Evolutionary conservation across 495 filamentous ascomycete genomes (phyloP), one percentile per base, ranked within the genome.

Genomic region (Lindgomyces ingoldianus): DNA sequence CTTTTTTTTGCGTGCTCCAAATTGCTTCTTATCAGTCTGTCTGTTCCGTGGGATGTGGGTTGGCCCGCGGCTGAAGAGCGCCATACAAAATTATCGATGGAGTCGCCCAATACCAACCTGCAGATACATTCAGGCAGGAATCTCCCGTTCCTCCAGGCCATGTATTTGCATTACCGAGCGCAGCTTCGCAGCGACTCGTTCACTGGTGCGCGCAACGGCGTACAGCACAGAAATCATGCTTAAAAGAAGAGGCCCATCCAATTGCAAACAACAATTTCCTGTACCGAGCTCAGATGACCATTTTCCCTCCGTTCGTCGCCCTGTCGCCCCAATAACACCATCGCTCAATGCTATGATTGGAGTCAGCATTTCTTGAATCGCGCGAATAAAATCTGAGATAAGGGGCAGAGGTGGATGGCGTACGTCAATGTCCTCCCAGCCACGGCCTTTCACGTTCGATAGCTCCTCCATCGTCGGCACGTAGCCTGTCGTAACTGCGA

Each of bases 401-500:
- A 26, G 52, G 14, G 33, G 24, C 44, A 41, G n/a, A 11, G 36
- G 27, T 54, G 21, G 27, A 14, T 12, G 6, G 75, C 80, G 60
- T 74, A 82, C 81, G 62, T 84, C 83, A 50, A 89, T 76, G 73
- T 94, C 91, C 76, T 96, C 91, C 94, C 94, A 98, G 62, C 90
- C 89, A 64, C 94, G 86, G 62, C 94, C 94, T 68, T 90, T 86
- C 36, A 98, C 93, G 25, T 89, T 83, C 30, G 84, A 79, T 51
- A 98, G 81, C 71, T 97, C 94, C 53, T 92, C 88, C 78, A 87
- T 87, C 11, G 90, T 92, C 83, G 93, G 89, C 69, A 89, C 83
- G 74, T 94, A 91, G 33, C 94, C 94, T 11, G 88, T 95, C n/a
- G 94, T 97, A 77, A 79, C 74, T 77, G 54, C 22, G 21, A 24